These are phyloP conservation scores for Aspergillus hancockii DNA, from an alignment of 495 filamentous ascomycete species.

Conservation along the genomic window DNA sequence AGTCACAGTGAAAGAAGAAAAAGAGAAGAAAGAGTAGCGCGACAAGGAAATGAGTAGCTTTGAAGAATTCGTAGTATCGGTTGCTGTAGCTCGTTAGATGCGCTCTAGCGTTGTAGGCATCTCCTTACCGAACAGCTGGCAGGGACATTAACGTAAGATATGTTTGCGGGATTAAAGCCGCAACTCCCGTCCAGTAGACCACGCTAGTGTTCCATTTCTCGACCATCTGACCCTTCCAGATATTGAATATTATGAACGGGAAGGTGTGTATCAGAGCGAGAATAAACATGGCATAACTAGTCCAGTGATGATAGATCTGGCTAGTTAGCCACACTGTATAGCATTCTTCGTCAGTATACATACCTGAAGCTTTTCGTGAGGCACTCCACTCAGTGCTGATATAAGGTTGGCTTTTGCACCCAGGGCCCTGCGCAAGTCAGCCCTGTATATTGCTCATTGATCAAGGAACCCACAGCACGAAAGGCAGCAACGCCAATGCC, in stretches of 20 bases:
- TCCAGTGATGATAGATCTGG: slow-evolving; percentile 52
- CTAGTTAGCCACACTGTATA: neutral
- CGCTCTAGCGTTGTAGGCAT: neutral
- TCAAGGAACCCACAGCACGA: slow-evolving; percentile 43
- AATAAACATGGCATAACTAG: slow-evolving; percentile 53
- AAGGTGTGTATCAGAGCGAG: slow-evolving; percentile 57
- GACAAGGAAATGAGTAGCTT: slow-evolving; percentile 53
- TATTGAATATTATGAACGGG: slow-evolving; percentile 57
- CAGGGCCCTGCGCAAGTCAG: slow-evolving; percentile 21
- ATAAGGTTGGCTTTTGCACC: slow-evolving; percentile 45
- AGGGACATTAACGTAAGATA: slow-evolving; percentile 56
- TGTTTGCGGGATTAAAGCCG: slow-evolving; percentile 54
- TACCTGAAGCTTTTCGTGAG: slow-evolving; percentile 55
- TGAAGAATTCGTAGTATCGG: slow-evolving; percentile 62
- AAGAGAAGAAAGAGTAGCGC: slow-evolving; percentile 55
- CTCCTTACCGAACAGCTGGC: slow-evolving; percentile 46
- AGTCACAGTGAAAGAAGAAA: slow-evolving; percentile 62
- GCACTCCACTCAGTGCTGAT: slow-evolving; percentile 52
- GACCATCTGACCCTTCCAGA: slow-evolving; percentile 51
- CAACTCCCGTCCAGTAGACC: slow-evolving; percentile 58
- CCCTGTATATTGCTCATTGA: slow-evolving; percentile 10
- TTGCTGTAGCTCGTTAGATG: slow-evolving; percentile 33
- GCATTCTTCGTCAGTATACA: neutral
- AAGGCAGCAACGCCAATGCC: slow-evolving; percentile 51
- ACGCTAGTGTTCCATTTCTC: slow-evolving; percentile 43